Conservation (phyloP, 2,329 filamentous ascomycete genomes). For the Chaetomiaceae sp. region DNA sequence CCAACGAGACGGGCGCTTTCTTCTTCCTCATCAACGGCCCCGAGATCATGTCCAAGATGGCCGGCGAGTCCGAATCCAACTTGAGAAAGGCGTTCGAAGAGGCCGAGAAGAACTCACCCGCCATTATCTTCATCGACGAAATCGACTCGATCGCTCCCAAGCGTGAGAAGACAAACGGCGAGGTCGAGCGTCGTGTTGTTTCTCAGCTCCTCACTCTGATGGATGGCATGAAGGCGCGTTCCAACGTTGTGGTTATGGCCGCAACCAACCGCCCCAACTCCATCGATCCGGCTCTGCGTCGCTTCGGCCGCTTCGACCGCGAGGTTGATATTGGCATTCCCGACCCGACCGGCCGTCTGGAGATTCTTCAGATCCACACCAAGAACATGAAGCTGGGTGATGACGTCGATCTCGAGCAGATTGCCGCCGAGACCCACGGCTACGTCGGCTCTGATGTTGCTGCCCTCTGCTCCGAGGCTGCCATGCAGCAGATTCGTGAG, state of each 20-base stretch:
- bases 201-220: slow-evolving; percentile 93
- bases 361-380: slow-evolving; percentile 98
- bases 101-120: slow-evolving; percentile 98
- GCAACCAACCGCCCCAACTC: slow-evolving; percentile 99
- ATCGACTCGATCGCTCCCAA: slow-evolving; percentile 99
- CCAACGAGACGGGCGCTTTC: slow-evolving; percentile 98
- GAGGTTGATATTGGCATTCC: slow-evolving; percentile 98
- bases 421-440: slow-evolving; percentile 95
- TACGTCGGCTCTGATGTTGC: slow-evolving; percentile 98
- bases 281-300: slow-evolving; percentile 93
- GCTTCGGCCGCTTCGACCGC: slow-evolving; percentile 97
- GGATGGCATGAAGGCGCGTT: slow-evolving; percentile 99
- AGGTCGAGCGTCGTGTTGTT: slow-evolving; percentile 96
- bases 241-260: slow-evolving; percentile 98
- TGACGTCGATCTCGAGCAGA: slow-evolving; percentile 93
- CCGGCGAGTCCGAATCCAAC: slow-evolving; percentile 97
- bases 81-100: slow-evolving; percentile 98
- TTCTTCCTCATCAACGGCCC: slow-evolving; percentile 99
- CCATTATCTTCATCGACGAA: slow-evolving; percentile 99
- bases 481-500: slow-evolving; percentile 99
- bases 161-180: slow-evolving; percentile 99
- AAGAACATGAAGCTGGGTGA: slow-evolving; percentile 99
- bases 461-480: slow-evolving; percentile 96
- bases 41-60: slow-evolving; percentile 99
- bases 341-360: slow-evolving; percentile 94